Base-by-base conservation (phyloP, 163 green algal species). In the Scenedesmus sp. region DNA sequence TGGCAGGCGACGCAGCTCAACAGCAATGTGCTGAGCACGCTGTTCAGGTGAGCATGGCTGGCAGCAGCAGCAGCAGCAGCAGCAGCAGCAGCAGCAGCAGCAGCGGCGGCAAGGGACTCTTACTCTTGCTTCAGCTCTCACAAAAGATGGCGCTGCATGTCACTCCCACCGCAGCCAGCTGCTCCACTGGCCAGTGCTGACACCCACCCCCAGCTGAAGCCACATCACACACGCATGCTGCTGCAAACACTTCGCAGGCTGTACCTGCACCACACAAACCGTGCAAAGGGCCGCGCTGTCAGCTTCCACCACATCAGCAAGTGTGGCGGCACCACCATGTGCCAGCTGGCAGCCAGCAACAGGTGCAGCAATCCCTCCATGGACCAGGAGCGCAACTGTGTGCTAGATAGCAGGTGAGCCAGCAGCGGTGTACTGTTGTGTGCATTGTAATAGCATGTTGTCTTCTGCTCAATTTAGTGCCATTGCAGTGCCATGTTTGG, bases 251-350 rank as follows among this genome's bases (percentile, higher is more conserved):
- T 46, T 46, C 0, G 56, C 76, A 91, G 87, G 87, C 8, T 91
- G 59, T 91, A 91, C 55, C 12, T 79, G 76, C 76, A 87, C 59
- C 87, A 91, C 52, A 62, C 34, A 4, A 64, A 66, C 15, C 74
- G 87, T 10, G 70, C 87, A 13, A 81, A 91, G 76, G 87, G 87
- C 15, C 74, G 87, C 18, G 46, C 87, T 52, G 74, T 91, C n/a
- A 91, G 87, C 76, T 86, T 91, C 16, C 87, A 91, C 56, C 87
- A 91, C 60, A 66, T 91, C 74, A 91, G 87, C 87, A 91, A 91
- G 76, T 91, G 87, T 60, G 87, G 87, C 26, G 87, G 87, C 57
- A 91, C 87, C 59, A 91, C 87, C 12, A 86, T 91, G 74, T 91
- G 87, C 76, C 87, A 91, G 57, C 87, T 91, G 57, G 87, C 87